Percentiles rank a stretch among this genome's conserved stretches.
These are phyloP conservation scores for Bothriochloa decipiens DNA, from an alignment of 176 grass and related monocot genomes.

Conservation along the genomic window DNA sequence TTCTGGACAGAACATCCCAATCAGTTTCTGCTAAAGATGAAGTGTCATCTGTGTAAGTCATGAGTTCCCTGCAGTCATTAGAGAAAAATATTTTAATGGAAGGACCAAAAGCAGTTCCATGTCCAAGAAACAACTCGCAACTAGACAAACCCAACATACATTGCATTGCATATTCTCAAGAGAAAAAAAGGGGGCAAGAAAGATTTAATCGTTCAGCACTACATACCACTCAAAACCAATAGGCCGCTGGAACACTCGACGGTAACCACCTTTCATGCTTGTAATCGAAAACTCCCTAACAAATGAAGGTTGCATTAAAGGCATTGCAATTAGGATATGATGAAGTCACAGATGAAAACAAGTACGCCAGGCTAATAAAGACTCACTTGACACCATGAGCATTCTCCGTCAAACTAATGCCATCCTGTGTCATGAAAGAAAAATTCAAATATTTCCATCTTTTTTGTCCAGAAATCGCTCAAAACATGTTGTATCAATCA, in stretches of 20 bases:
- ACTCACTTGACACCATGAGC: constrained; percentile 93
- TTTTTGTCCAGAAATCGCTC: background rate
- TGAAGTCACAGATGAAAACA: constrained; percentile 15
- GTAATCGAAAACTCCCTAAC: constrained; percentile 94
- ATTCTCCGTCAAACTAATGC: constrained; percentile 87
- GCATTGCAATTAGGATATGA: constrained; percentile 21
- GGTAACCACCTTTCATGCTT: constrained; percentile 92
- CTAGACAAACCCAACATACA: background rate
- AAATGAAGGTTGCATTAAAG: constrained; percentile 41
- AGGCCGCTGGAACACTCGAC: constrained; percentile 83
- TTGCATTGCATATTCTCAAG: background rate
- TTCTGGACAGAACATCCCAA: constrained; percentile 67
- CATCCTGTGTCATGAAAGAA: constrained; percentile 75
- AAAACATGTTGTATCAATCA: constrained; percentile 1
- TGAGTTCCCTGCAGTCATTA: constrained; percentile 65
- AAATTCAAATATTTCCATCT: constrained; percentile 30
- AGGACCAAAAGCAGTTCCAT: background rate
- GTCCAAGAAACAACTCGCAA: background rate
- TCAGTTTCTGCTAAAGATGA: constrained; percentile 78
- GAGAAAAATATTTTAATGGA: background rate
- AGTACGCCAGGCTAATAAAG: constrained; percentile 1
- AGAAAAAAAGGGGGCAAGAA: background rate
- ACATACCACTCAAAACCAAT: constrained; percentile 83
- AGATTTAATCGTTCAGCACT: background rate
- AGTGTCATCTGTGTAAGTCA: constrained; percentile 75